A percentile compares a stretch with the other conserved stretches of the same genome.
phyloP scores from a whole-genome alignment of 139 green algal species.

The Spirogloea muscicola region DNA sequence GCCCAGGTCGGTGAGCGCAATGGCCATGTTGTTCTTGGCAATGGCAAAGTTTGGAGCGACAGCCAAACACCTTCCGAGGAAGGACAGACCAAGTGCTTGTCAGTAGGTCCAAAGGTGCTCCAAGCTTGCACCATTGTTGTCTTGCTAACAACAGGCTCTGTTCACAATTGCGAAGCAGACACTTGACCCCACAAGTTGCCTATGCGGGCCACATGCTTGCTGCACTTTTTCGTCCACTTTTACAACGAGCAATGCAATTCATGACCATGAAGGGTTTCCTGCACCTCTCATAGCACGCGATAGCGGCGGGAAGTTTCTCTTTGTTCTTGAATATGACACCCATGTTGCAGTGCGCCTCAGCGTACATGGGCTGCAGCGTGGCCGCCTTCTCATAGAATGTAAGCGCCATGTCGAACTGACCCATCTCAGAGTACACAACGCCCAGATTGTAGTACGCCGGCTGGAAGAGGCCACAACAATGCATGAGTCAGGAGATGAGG shows the following conservation, averaged over 20 bases:
- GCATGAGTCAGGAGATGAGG: too few relatives aligned
- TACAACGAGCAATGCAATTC: too few relatives aligned
- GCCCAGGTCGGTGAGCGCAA: constrained; percentile 77
- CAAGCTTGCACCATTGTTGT: too few relatives aligned
- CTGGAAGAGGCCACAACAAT: too few relatives aligned
- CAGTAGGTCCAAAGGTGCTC: too few relatives aligned
- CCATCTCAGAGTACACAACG: constrained; percentile 35
- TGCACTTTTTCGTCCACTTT: too few relatives aligned
- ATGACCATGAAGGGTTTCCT: too few relatives aligned
- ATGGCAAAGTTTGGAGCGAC: constrained; percentile 56
- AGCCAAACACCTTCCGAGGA: constrained; percentile 44
- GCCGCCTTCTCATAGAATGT: constrained; percentile 53
- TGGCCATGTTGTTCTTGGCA: constrained; percentile 72
- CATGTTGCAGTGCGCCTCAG: constrained; percentile 90
- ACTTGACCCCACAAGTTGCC: too few relatives aligned
- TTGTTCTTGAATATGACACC: constrained; percentile 68
- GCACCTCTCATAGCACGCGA: constrained; percentile 45
- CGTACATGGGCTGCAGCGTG: constrained; percentile 59
- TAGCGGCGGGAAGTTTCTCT: constrained; percentile 22
- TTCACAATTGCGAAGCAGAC: too few relatives aligned
- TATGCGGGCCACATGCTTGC: too few relatives aligned
- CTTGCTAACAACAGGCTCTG: too few relatives aligned
- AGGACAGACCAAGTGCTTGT: too few relatives aligned
- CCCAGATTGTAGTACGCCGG: constrained; percentile 75
- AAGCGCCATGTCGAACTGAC: constrained; percentile 37